These are phyloP conservation scores for Phytophthora fragariae DNA, from an alignment of 352 stramenopile species.

Conservation along the genomic window DNA sequence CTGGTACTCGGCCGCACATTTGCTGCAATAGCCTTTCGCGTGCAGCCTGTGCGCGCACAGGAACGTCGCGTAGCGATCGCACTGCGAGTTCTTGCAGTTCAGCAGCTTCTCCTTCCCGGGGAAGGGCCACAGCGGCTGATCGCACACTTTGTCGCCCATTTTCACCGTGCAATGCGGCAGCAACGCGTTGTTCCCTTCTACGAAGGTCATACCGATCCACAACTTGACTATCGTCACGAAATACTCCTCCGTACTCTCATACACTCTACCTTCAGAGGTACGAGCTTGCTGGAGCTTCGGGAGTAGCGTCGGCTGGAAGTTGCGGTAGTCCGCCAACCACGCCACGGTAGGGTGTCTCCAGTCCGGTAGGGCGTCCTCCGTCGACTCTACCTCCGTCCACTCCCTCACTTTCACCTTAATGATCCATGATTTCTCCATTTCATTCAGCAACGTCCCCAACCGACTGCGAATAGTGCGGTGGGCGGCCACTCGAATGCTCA, in stretches of 20 bases:
- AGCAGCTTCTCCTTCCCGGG: constrained; percentile 22
- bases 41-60: constrained; percentile 70
- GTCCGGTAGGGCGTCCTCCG: constrained; percentile 21
- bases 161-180: constrained; percentile 75
- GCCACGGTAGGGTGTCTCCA: constrained; percentile 76
- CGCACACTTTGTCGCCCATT: constrained; percentile 63
- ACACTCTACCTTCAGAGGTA: constrained; percentile 55
- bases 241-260: constrained; percentile 80
- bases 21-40: constrained; percentile 63
- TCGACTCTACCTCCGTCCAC: neutral
- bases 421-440: constrained; percentile 79
- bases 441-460: constrained; percentile 56
- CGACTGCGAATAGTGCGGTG: constrained; percentile 61
- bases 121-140: constrained; percentile 75
- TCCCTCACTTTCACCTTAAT: constrained; percentile 51
- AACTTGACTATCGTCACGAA: constrained; percentile 77
- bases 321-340: constrained; percentile 73
- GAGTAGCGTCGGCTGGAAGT: constrained; percentile 76
- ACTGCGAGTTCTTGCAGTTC: constrained; percentile 64
- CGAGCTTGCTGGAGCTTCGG: constrained; percentile 73
- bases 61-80: constrained; percentile 56
- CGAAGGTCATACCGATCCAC: constrained; percentile 90
- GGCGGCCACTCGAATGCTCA: constrained; percentile 52
- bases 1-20: constrained; percentile 60
- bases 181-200: constrained; percentile 86